Evolutionary conservation across 352 stramenopile genomes (phyloP).

Genomic region (Globisporangium heterothallicum): DNA sequence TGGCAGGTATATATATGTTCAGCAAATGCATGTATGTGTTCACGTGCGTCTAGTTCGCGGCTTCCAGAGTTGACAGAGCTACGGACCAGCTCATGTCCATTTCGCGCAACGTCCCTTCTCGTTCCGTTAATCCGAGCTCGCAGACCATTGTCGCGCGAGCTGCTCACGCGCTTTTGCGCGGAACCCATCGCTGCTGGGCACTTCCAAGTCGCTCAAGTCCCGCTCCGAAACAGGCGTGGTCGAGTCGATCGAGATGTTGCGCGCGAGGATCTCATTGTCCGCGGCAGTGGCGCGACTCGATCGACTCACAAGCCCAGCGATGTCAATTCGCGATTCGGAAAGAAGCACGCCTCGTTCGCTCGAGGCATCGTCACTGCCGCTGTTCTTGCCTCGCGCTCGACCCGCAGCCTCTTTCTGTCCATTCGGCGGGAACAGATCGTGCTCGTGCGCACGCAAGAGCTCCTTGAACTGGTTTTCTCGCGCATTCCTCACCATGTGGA

Average conservation of each 20-base stretch:
- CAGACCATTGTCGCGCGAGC: slow-evolving; percentile 54
- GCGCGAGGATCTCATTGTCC: slow-evolving; percentile 10
- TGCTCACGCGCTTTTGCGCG: slow-evolving; percentile 56
- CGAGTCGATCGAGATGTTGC: slow-evolving; percentile 35
- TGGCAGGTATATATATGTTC: slow-evolving; percentile 5
- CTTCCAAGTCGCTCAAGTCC: slow-evolving; percentile 26
- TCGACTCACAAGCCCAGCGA: slow-evolving; percentile 5
- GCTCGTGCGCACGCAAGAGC: slow-evolving; percentile 42
- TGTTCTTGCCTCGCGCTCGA: neutral
- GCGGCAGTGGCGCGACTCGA: slow-evolving; percentile 3
- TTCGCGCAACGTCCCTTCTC: neutral
- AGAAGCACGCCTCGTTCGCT: slow-evolving; percentile 16
- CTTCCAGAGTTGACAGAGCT: slow-evolving; percentile 1
- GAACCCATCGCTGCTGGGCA: slow-evolving; percentile 43
- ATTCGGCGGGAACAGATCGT: slow-evolving; percentile 33
- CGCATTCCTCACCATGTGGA: slow-evolving; percentile 44
- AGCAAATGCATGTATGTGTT: slow-evolving; percentile 6
- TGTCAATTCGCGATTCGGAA: slow-evolving; percentile 30
- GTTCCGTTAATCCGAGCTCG: slow-evolving; percentile 23
- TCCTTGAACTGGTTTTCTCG: slow-evolving; percentile 66
- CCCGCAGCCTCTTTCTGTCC: neutral
- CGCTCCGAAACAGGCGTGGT: slow-evolving; percentile 35
- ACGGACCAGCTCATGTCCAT: neutral
- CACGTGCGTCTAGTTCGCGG: no score
- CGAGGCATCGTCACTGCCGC: slow-evolving; percentile 1